phyloP scores from a whole-genome alignment of 179 eudicot genomes.

The Amaranthus tricolor region DNA sequence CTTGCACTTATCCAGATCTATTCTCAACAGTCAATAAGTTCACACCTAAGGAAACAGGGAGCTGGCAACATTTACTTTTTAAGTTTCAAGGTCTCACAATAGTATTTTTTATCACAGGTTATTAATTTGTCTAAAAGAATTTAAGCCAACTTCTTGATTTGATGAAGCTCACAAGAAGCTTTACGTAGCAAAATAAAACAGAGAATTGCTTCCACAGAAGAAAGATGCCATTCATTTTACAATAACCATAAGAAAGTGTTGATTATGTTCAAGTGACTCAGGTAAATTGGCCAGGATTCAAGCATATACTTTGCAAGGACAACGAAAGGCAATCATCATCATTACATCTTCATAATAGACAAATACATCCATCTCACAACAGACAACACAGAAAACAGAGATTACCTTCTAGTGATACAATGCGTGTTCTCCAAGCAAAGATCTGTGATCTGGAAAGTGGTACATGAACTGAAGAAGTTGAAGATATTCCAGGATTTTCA shows the following conservation, averaged over 20 bases:
- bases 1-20: too few species aligned
- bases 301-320: not conserved
- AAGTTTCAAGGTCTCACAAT: not conserved
- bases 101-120: not conserved
- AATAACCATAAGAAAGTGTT: not conserved
- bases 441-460: conserved; percentile 57
- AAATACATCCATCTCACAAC: not conserved
- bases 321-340: not conserved
- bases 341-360: not conserved
- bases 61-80: not conserved
- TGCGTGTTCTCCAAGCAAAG: conserved; percentile 94
- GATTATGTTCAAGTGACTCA: too few species aligned
- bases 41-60: not conserved
- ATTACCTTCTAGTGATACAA: conserved; percentile 64
- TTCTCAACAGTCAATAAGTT: not conserved
- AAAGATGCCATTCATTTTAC: not conserved
- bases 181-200: not conserved
- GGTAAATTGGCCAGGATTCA: not conserved
- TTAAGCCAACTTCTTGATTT: not conserved
- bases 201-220: not conserved
- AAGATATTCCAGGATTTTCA: conserved; percentile 51
- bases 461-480: conserved; percentile 65
- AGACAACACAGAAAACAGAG: not conserved
- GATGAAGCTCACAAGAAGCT: not conserved
- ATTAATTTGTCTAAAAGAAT: not conserved